Evolutionary conservation across 169 alveolate genomes (phyloP), one percentile per base, ranked within the genome.

Genomic region (Plasmodium falciparum): DNA sequence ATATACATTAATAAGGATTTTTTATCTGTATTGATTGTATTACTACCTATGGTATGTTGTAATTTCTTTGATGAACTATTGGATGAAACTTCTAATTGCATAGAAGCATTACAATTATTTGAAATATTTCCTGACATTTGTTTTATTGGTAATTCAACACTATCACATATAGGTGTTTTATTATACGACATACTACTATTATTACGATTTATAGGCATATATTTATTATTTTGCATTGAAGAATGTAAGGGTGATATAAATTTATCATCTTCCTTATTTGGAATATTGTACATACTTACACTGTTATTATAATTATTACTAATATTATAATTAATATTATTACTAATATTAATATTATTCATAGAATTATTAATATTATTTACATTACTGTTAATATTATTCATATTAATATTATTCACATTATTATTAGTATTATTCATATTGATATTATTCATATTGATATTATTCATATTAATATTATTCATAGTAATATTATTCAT

Each of bases 261-360:
- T 54, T 83, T 83, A 20, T 69, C 83, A 29, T 70, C 80, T 80
- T 80, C 90, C 26, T 62, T 20, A 72, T 58, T 54, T 69, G 59
- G 61, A 39, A 17, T 20, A 4, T 63, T 4, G 12, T 69, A 47
- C 45, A 49, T 26, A 56, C 50, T 47, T 11, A 65, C 7, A 15
- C 52, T 59, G n/a, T 33, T 56, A 69, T 17, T 39, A 54, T 17
- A n/a, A 17, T 63, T 50, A 17, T 62, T 22, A 39, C 47, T 39
- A 39, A 39, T 39, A 5, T 39, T 39, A 39, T 39, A 39, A 5
- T 39, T 39, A 39, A 39, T 39, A 39, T 39, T 39, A 39, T 39
- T 39, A 39, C 47, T 39, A 39, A 39, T 39, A 39, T 39, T 39
- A 39, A 39, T 39, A 39, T 39, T 39, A 39, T 39, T 39, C 47